phyloP scores from a whole-genome alignment of 306 rosid species.

The Mucuna pruriens region DNA sequence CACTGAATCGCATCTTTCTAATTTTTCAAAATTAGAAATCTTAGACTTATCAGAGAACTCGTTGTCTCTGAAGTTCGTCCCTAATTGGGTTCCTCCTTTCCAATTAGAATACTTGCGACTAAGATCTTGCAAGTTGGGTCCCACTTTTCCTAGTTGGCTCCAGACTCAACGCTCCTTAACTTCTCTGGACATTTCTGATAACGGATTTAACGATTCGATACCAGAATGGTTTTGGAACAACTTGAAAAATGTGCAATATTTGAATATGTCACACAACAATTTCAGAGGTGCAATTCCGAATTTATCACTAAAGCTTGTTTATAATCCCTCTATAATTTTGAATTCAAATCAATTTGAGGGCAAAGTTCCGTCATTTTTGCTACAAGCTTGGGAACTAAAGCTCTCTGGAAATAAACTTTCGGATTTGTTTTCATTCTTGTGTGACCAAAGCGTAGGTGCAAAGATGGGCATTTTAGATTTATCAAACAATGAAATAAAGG shows the following conservation, averaged over 20 bases:
- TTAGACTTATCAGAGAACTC: not conserved
- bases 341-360: slow-evolving; percentile 35
- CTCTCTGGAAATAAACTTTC: slow-evolving; percentile 26
- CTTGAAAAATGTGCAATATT: rapidly evolving
- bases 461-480: not conserved
- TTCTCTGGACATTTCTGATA: not conserved
- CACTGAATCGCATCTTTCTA: not conserved
- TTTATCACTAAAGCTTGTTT: not conserved
- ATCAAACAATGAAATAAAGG: slow-evolving; percentile 25
- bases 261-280: slow-evolving; percentile 31
- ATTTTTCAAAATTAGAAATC: rapidly evolving
- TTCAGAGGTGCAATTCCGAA: not conserved
- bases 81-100: slow-evolving; percentile 29
- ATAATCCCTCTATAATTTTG: rapidly evolving
- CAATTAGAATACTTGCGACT: rapidly evolving
- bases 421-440: not conserved
- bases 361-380: not conserved
- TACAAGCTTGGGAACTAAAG: not conserved
- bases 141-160: slow-evolving; percentile 19
- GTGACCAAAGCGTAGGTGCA: not conserved
- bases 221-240: slow-evolving; percentile 31
- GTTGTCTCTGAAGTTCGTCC: not conserved
- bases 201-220: not conserved
- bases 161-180: not conserved
- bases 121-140: slow-evolving; percentile 17